These are phyloP conservation scores for Mucor indicus DNA, from an alignment of 371 early-diverging fungal genomes.

Conservation along the genomic window DNA sequence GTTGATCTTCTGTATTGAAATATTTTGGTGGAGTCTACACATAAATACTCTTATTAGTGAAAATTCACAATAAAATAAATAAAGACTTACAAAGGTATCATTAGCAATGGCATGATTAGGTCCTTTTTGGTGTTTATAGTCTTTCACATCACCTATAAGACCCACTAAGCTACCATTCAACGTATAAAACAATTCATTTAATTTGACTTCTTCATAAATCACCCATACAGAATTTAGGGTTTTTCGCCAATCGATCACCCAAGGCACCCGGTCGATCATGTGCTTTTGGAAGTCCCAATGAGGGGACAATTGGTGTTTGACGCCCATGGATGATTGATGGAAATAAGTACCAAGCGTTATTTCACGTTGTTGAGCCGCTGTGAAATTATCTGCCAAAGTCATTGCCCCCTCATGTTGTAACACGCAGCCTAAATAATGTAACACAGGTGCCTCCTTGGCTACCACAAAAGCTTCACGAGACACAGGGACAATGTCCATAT, in stretches of 20 bases:
- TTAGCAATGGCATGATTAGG: background rate
- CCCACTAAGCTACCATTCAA: conserved; percentile 77
- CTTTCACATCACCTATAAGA: conserved; percentile 50
- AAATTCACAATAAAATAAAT: background rate
- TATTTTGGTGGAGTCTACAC: conserved; percentile 46
- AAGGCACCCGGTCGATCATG: conserved; percentile 54
- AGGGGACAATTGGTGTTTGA: conserved; percentile 5
- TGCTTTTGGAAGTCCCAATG: conserved; percentile 59
- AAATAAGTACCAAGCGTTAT: conserved; percentile 51
- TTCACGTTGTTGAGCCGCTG: conserved; percentile 56
- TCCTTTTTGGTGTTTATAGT: conserved; percentile 7
- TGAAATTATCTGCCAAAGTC: conserved; percentile 33
- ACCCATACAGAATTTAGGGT: conserved; percentile 56
- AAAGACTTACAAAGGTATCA: conserved; percentile 15
- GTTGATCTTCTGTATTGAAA: conserved; percentile 44
- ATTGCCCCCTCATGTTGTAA: conserved; percentile 1
- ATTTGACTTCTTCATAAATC: conserved; percentile 60
- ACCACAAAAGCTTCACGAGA: background rate
- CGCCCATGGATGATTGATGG: conserved; percentile 15
- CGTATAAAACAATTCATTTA: conserved; percentile 68
- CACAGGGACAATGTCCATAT: conserved; percentile 10
- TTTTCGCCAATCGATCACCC: conserved; percentile 59
- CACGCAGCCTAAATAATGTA: conserved; percentile 20
- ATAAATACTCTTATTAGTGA: background rate
- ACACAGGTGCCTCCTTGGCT: conserved; percentile 1